Percentiles rank a stretch among this genome's conserved stretches.
Conservation (phyloP, 1,139 yeast genomes). For the Kazachstania sp. region DNA sequence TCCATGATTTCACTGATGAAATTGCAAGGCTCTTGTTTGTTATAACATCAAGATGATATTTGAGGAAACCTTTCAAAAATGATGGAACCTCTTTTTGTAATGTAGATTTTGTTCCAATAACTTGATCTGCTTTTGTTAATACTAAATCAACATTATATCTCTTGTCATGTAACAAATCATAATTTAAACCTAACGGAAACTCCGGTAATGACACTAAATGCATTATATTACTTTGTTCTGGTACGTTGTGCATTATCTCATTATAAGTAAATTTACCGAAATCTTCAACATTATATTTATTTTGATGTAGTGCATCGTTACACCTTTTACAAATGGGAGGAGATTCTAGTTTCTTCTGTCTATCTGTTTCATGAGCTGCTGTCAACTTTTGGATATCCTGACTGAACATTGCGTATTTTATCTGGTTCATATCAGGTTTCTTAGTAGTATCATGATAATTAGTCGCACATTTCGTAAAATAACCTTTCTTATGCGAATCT, state of each 20-base stretch:
- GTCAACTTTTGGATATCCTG: slow-evolving; percentile 24
- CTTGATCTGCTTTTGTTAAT: slow-evolving; percentile 27
- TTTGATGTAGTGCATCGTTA: slow-evolving; percentile 41
- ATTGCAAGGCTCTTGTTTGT: slow-evolving; percentile 41
- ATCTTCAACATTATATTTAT: slow-evolving; percentile 33
- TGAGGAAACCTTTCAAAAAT: slow-evolving; percentile 28
- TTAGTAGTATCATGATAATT: no score
- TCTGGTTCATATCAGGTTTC: slow-evolving; percentile 15
- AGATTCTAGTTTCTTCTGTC: slow-evolving; percentile 10
- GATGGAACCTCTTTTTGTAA: slow-evolving; percentile 15
- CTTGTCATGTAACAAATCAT: slow-evolving; percentile 29
- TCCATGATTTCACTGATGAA: slow-evolving; percentile 50
- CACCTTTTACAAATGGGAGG: slow-evolving; percentile 45
- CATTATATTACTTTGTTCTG: slow-evolving; percentile 43
- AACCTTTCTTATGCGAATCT: slow-evolving; percentile 37
- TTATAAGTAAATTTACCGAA: slow-evolving; percentile 35
- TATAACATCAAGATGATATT: slow-evolving; percentile 35
- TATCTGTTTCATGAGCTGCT: slow-evolving; percentile 10
- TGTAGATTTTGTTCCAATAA: slow-evolving; percentile 14
- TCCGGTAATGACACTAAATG: slow-evolving; percentile 60
- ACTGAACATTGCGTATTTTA: slow-evolving; percentile 26
- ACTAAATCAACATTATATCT: slow-evolving; percentile 14
- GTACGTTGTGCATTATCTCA: slow-evolving; percentile 38
- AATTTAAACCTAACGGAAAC: slow-evolving; percentile 54
- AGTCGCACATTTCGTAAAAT: slow-evolving; percentile 21